Percentiles rank a stretch among this genome's conserved stretches.
Evolutionary conservation across 176 grass and related monocot species (phyloP).

Genomic region (Aegilops longissima): DNA sequence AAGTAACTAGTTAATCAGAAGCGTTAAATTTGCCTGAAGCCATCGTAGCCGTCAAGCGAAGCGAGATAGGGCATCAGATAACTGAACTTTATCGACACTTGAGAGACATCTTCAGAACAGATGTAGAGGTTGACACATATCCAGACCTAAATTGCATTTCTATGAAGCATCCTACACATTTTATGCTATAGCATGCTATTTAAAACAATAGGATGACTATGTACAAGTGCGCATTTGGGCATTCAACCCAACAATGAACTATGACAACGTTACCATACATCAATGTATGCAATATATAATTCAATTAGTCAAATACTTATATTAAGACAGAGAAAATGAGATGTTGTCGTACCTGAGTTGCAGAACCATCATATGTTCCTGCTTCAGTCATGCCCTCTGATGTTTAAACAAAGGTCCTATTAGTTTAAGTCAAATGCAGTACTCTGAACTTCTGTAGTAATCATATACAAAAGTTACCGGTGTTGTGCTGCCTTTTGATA

Average conservation of each 20-base stretch:
- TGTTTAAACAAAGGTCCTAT: background rate
- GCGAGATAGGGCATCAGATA: too few species aligned
- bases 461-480: constrained; percentile 13
- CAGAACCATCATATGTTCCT: constrained; percentile 36
- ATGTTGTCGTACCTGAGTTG: constrained; percentile 27
- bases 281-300: background rate
- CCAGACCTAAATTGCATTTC: background rate
- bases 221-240: background rate
- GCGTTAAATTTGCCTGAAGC: too few species aligned
- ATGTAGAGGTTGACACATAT: background rate
- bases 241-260: background rate
- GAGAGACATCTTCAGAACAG: too few species aligned
- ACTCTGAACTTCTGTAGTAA: background rate
- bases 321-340: background rate
- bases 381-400: constrained; percentile 28
- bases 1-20: too few species aligned
- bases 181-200: background rate
- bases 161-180: background rate
- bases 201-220: background rate
- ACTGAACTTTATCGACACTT: too few species aligned
- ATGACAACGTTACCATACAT: background rate
- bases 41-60: too few species aligned
- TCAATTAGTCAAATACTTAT: background rate
- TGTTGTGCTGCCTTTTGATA: constrained; percentile 27
- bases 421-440: constrained; percentile 15